Base-by-base conservation (phyloP, 2,329 filamentous ascomycete genomes). In the Aureobasidium pullulans region DNA sequence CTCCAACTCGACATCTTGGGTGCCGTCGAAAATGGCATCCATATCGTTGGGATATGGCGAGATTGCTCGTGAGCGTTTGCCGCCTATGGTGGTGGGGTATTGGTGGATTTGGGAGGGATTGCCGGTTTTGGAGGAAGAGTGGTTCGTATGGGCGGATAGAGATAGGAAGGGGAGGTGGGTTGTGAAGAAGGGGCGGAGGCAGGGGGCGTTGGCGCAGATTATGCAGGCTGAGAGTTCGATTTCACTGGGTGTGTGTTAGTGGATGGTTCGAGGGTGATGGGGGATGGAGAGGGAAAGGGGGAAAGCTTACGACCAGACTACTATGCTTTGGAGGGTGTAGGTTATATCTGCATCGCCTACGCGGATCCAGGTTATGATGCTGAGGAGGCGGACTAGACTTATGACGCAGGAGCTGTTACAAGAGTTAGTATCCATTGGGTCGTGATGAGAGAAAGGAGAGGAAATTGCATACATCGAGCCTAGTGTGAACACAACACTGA, bases 401-500 rank as follows among this genome's bases (percentile, higher is more conserved):
- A 59, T 52, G 29, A 59, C 43, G 39, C 57, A 59, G 11, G 57
- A 59, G 13, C 46, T 59, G 28, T 19, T 5, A n/a, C n/a, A 6
- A n/a, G 19, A 4, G 6, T 52, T 2, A 52, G 36, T 3, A 31
- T 10, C 19, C 15, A 11, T 32, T 11, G 11, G 10, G 36, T n/a
- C 4, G 15, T 9, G 10, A 3, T 9, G 16, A 28, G 9, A 28
- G 32, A 15, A 5, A 49, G 2, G 11, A 32, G 10, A 44, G 29
- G 34, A 4, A 43, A 19, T 8, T 7, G 37, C 52, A 13, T 46
- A 56, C 52, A 56, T 44, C 6, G 52, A 56, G 13, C 79, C 79
- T 62, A 81, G 74, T 43, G 76, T 72, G 65, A 82, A 81, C 34
- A 82, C 70, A 28, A 72, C 61, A 15, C 73, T 66, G 1, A 86